These are phyloP conservation scores for Fusarium sp. DNA, from an alignment of 2,329 filamentous ascomycete species.

Conservation along the genomic window DNA sequence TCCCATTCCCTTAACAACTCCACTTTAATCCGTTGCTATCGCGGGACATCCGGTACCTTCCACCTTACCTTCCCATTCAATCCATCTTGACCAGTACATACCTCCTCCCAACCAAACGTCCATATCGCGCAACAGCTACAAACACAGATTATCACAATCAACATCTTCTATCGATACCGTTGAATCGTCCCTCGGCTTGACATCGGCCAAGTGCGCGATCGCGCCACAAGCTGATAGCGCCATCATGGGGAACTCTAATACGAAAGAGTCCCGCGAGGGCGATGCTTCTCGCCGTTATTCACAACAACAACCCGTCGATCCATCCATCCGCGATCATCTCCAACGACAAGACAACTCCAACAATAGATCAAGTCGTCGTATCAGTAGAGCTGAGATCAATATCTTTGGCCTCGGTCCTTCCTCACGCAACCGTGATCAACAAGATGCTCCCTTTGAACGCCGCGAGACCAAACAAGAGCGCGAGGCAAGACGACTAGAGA, in stretches of 20 bases:
- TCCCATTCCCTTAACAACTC: neutral
- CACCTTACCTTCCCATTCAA: neutral
- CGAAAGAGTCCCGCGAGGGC: conserved; percentile 54
- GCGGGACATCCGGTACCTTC: conserved; percentile 40
- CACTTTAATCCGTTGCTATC: conserved; percentile 8
- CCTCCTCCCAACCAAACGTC: neutral
- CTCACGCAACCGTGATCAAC: conserved; percentile 53
- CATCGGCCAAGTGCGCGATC: conserved; percentile 30
- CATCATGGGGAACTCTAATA: conserved; percentile 55
- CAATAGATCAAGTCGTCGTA: conserved; percentile 44
- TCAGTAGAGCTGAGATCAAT: conserved; percentile 59
- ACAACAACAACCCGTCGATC: conserved; percentile 32
- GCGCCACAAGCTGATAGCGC: conserved; percentile 23
- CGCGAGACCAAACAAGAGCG: conserved; percentile 92
- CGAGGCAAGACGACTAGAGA: conserved; percentile 86
- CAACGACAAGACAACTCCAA: conserved; percentile 36
- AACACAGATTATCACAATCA: neutral
- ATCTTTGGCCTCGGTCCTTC: conserved; percentile 58
- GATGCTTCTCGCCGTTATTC: conserved; percentile 38
- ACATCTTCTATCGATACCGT: neutral
- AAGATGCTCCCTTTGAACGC: conserved; percentile 66
- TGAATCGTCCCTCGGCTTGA: conserved; percentile 1
- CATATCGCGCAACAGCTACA: conserved; percentile 20
- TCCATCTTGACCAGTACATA: conserved; percentile 24
- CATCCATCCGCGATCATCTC: conserved; percentile 40